Conservation (phyloP, 1,139 yeast species). For the Blastobotrys serpentis region DNA sequence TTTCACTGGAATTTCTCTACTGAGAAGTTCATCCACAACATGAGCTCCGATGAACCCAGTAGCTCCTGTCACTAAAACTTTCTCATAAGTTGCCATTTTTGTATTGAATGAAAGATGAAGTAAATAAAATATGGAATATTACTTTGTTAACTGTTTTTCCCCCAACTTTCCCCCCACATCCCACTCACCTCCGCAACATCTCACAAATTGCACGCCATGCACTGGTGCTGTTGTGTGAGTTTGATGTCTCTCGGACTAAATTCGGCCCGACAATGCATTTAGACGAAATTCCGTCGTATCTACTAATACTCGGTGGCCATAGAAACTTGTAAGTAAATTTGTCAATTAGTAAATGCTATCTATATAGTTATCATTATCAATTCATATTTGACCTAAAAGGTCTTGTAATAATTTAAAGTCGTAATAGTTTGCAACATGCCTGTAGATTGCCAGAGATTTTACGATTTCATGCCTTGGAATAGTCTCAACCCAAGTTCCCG, state of each 20-base stretch:
- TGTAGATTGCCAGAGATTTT: conserved; percentile 49
- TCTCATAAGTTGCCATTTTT: conserved; percentile 12
- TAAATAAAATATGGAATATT: no score
- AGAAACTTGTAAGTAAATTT: no score
- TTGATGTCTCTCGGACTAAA: no score
- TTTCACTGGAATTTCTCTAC: conserved; percentile 3
- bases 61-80: conserved; percentile 15
- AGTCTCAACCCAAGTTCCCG: conserved; percentile 79
- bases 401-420: conserved; percentile 60
- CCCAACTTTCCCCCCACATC: no score
- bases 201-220: no score
- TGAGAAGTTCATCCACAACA: conserved; percentile 6
- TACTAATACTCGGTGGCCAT: neutral
- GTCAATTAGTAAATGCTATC: no score
- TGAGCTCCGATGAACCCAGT: conserved; percentile 14
- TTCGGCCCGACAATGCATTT: no score
- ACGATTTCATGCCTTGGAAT: conserved; percentile 48
- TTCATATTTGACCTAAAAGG: conserved; percentile 41
- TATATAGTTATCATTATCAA: neutral
- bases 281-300: neutral
- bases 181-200: no score
- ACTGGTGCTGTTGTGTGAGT: no score
- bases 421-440: conserved; percentile 59
- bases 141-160: no score
- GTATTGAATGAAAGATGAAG: neutral